These are phyloP conservation scores for Flaveria robusta DNA, from an alignment of 129 eudicot species.

Conservation along the genomic window DNA sequence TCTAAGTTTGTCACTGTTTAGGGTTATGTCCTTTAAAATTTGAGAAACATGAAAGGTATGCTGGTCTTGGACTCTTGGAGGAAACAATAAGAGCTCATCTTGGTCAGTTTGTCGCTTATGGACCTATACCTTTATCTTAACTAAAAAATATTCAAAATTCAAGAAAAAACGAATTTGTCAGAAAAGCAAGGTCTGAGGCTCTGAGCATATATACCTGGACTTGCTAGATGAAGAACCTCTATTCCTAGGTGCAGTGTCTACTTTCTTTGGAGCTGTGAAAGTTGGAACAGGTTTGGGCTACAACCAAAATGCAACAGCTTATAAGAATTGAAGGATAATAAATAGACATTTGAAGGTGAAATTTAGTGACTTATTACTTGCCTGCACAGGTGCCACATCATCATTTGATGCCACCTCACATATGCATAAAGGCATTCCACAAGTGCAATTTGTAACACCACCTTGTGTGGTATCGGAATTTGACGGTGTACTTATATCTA, in stretches of 20 bases:
- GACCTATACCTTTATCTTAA: not conserved
- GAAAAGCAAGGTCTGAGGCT: not conserved
- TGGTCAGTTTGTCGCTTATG: not conserved
- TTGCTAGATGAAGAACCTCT: slow-evolving; percentile 75
- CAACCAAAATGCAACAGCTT: slow-evolving; percentile 8
- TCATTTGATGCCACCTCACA: slow-evolving; percentile 73
- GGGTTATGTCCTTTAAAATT: not conserved
- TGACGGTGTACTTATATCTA: slow-evolving; percentile 47
- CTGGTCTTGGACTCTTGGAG: not conserved
- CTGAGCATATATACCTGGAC: slow-evolving; percentile 46
- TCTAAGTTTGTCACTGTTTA: not conserved
- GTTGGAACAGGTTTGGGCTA: slow-evolving; percentile 50
- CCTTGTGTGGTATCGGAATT: slow-evolving; percentile 37
- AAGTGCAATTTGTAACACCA: slow-evolving; percentile 63
- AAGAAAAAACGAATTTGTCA: not conserved
- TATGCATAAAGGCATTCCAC: slow-evolving; percentile 99
- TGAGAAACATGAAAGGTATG: not conserved
- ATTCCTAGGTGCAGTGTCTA: slow-evolving; percentile 56
- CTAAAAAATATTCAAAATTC: not conserved
- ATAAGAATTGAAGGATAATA: slow-evolving; percentile 5
- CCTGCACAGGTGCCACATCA: slow-evolving; percentile 50
- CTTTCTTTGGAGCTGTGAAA: slow-evolving; percentile 48
- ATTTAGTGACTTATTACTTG: slow-evolving; percentile 24
- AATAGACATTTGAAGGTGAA: slow-evolving; percentile 15
- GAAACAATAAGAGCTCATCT: not conserved